Conservation (phyloP, 805 yeast genomes). For the Candida maris region DNA sequence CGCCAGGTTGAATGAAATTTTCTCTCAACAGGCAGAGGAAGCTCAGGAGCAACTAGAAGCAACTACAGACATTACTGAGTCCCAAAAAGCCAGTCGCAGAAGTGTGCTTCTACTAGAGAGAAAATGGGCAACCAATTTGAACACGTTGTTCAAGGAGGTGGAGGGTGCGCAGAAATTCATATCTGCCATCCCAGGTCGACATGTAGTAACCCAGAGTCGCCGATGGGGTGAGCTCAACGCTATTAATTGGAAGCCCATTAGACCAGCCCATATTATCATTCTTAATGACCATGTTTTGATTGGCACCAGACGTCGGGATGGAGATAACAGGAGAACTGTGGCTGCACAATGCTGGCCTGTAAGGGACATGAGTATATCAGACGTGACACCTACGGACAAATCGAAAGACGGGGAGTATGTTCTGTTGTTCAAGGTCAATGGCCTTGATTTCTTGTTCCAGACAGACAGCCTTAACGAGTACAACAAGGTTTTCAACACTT, state of each 20-base stretch:
- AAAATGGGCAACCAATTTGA: slow-evolving; percentile 76
- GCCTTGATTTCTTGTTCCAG: slow-evolving; percentile 48
- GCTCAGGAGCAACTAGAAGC: slow-evolving; percentile 18
- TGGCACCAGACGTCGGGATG: slow-evolving; percentile 56
- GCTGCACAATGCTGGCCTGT: slow-evolving; percentile 82
- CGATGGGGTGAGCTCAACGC: slow-evolving; percentile 85
- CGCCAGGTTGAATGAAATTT: slow-evolving; percentile 54
- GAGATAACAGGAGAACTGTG: slow-evolving; percentile 35
- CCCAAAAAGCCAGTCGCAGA: slow-evolving; percentile 53
- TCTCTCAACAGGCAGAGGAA: slow-evolving; percentile 39
- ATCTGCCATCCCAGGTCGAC: slow-evolving; percentile 75
- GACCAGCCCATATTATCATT: slow-evolving; percentile 71
- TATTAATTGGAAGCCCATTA: slow-evolving; percentile 77
- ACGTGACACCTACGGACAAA: slow-evolving; percentile 23
- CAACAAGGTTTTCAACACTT: slow-evolving; percentile 49
- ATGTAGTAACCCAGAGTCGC: slow-evolving; percentile 71
- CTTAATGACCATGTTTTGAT: slow-evolving; percentile 74
- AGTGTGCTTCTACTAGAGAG: slow-evolving; percentile 71
- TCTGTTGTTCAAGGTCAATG: slow-evolving; percentile 16
- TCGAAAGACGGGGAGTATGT: slow-evolving; percentile 17
- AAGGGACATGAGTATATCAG: slow-evolving; percentile 50
- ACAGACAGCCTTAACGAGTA: slow-evolving; percentile 60
- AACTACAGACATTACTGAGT: slow-evolving; percentile 16
- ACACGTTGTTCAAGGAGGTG: slow-evolving; percentile 69
- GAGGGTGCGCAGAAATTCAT: slow-evolving; percentile 87